Base-by-base conservation (phyloP, 306 rosid species). In the Alnus glutinosa region DNA sequence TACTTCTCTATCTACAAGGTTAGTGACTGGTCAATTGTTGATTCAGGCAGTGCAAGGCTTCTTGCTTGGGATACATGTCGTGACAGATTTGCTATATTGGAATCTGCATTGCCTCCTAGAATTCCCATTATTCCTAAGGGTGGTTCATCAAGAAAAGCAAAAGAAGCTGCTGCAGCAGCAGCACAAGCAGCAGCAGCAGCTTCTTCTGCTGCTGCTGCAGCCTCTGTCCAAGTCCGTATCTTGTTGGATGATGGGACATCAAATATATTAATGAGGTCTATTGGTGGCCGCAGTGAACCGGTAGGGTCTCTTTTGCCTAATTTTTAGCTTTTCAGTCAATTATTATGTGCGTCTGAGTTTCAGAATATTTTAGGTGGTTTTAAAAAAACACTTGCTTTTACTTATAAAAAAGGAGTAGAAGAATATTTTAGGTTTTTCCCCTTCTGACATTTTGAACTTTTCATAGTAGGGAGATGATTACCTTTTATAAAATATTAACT, bases 11-110 rank as follows among this genome's bases (percentile, higher is more conserved):
- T 96, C 78, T 93, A 93, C 91, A 93, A 93, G 89, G 98, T 83
- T 42, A 90, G 97, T 85, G 96, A 93, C 79, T 96, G 99, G 99
- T 91, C 99, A 51, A 90, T 93, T 36, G 98, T 93, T 80, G 99
- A 96, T 88, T 93, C 99, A n/a, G 99, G 99, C 79, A 93, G 93
- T 88, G 98, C 99, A 67, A 90, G 98, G 84, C 96, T 96, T 83
- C 91, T 96, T 48, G 98, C 98, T 61, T 96, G 98, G 99, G 99
- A 96, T 89, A 84, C 97, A 51, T 96, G 99, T 84, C 92, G 90
- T 83, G 98, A 96, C 81, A 91, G 98, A 87, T 96, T 89, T 90
- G 98, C 99, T 73, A 86, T 96, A 83, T 85, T 96, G 85, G 99
- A 96, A 83, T 89, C 99, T 12, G 46, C 97, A 76, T 79, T 85